These are phyloP conservation scores for Schizochytrium sp. DNA, from an alignment of 108 stramenopile species.

Conservation along the genomic window DNA sequence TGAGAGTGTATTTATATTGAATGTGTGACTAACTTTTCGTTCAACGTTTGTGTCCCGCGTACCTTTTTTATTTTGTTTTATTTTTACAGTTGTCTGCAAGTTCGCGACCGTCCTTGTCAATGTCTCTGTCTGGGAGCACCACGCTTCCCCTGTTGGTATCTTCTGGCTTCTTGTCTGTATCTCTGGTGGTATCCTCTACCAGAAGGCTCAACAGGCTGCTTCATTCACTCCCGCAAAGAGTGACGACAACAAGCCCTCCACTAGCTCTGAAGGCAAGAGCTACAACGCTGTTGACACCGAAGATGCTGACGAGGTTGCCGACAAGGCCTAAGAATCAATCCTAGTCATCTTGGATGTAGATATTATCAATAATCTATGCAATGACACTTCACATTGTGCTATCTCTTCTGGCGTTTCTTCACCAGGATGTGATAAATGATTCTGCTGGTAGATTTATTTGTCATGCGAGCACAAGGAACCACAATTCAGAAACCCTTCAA, in stretches of 20 bases:
- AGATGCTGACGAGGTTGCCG: not conserved
- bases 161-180: slow-evolving; percentile 60
- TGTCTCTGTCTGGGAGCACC: slow-evolving; percentile 24
- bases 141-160: slow-evolving; percentile 58
- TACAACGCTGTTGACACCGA: slow-evolving; percentile 13
- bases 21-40: too few relatives aligned
- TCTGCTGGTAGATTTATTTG: too few relatives aligned
- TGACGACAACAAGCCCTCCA: not conserved
- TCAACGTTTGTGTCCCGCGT: too few relatives aligned
- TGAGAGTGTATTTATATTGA: too few relatives aligned
- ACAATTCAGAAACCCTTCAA: too few relatives aligned
- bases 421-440: too few relatives aligned
- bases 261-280: not conserved
- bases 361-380: too few relatives aligned
- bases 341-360: too few relatives aligned
- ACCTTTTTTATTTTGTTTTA: too few relatives aligned
- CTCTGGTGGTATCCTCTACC: slow-evolving; percentile 46
- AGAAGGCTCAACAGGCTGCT: slow-evolving; percentile 41
- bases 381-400: too few relatives aligned
- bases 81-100: slow-evolving; percentile 29
- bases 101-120: slow-evolving; percentile 56
- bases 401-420: too few relatives aligned
- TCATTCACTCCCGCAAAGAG: slow-evolving; percentile 7
- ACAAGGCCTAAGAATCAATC: not conserved
- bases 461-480: too few relatives aligned